Percentiles rank a stretch among this genome's conserved stretches.
phyloP scores from a whole-genome alignment of 495 filamentous ascomycete species.

The Podospora bellae-mahoneyi region DNA sequence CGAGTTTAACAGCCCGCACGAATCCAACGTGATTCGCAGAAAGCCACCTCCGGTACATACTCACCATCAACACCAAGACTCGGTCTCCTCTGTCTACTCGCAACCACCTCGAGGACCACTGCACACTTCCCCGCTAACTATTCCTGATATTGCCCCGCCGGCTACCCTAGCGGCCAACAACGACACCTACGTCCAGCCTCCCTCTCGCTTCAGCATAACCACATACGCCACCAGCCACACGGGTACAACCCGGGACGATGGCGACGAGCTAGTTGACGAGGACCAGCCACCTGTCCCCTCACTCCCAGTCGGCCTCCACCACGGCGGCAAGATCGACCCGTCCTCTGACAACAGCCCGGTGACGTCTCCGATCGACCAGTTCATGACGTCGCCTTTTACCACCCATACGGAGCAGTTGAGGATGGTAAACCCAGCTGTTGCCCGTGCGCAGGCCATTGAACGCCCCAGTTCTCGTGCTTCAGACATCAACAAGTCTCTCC shows the following conservation, averaged over 20 bases:
- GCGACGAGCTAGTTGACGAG: slow-evolving; percentile 34
- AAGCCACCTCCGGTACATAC: slow-evolving; percentile 38
- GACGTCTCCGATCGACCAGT: slow-evolving; percentile 29
- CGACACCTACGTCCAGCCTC: slow-evolving; percentile 48
- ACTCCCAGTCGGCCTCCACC: slow-evolving; percentile 23
- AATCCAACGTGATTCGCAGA: slow-evolving; percentile 34
- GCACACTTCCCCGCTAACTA: slow-evolving; percentile 21
- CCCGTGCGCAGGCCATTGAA: slow-evolving; percentile 19
- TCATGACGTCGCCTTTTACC: slow-evolving; percentile 28
- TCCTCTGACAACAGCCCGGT: slow-evolving; percentile 25
- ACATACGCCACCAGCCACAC: slow-evolving; percentile 62
- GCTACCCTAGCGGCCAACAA: slow-evolving; percentile 19
- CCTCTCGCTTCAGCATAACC: slow-evolving; percentile 70
- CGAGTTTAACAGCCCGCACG: slow-evolving; percentile 23
- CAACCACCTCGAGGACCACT: slow-evolving; percentile 29
- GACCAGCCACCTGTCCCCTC: slow-evolving; percentile 37
- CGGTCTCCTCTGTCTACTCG: slow-evolving; percentile 38
- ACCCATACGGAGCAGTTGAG: slow-evolving; percentile 4
- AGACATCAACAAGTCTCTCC: slow-evolving; percentile 54
- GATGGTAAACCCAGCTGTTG: slow-evolving; percentile 14
- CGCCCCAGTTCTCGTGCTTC: slow-evolving; percentile 28
- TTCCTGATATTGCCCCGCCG: slow-evolving; percentile 24
- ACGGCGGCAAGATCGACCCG: slow-evolving; percentile 24
- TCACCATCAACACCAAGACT: slow-evolving; percentile 35
- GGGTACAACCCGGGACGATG: slow-evolving; percentile 55